Evolutionary conservation across 345 rosid genomes (phyloP), one percentile per base, ranked within the genome.

Genomic region (Chamaenerion angustifolium): DNA sequence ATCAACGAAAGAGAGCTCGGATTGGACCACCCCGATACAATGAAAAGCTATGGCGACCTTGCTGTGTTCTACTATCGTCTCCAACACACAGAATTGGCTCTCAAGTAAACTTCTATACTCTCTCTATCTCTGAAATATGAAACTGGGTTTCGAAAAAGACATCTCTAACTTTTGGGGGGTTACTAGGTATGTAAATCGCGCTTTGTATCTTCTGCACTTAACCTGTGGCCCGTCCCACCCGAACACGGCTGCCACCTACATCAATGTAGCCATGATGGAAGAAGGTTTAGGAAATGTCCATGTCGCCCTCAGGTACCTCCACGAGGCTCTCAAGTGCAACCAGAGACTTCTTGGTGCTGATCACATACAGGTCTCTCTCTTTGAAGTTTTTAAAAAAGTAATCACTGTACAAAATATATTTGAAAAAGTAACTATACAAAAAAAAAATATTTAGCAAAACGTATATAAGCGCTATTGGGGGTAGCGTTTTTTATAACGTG

Each of bases 181-280:
- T 16, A 67, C 49, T 67, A 90, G 98, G 78, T 90, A 90, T 45
- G 96, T 90, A 50, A 90, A 87, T 53, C 96, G 96, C 52, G 98
- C 96, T 25, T 62, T 90, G 65, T 83, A 81, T 69, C 98, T 90
- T 56, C 68, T 90, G 66, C 96, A 90, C 72, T 73, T 90, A 55
- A 78, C 96, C 23, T 90, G 96, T 49, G 98, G 98, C 21, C 82
- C 93, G 15, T 87, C 96, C 27, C 98, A 90, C 62, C 98, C 98
- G 27, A 90, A 90, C 64, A 87, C 96, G 9, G 98, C 98, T 46
- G 98, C 96, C 58, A 90, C 95, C 54, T 90, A 86, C 64, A 90
- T 90, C 64, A 90, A 90, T 31, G 85, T 90, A 27, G 98, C 98
- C 13, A 90, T 90, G 98, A 90, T 90, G 98, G 96, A 90, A 71